Percentiles rank a stretch among this genome's conserved stretches.
Evolutionary conservation across 2,329 filamentous ascomycete genomes (phyloP).

Genomic region (Whalleya microplaca): DNA sequence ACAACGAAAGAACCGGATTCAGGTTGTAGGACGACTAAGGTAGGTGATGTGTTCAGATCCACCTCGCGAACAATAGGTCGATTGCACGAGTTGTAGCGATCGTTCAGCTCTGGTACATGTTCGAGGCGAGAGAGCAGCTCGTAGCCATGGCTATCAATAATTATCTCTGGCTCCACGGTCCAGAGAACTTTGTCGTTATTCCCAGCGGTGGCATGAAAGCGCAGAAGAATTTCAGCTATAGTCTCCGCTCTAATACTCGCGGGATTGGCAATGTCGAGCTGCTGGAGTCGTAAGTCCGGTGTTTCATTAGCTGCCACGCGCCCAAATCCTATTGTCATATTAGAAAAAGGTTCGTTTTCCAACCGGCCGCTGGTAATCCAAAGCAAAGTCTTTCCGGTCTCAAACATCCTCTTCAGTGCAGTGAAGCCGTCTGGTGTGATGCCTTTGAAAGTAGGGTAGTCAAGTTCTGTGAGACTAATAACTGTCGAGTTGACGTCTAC

Average conservation of each 20-base stretch:
- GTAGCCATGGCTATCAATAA: constrained; percentile 7
- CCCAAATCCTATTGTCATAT: constrained; percentile 14
- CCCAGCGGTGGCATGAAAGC: constrained; percentile 7
- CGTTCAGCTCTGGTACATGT: constrained; percentile 14
- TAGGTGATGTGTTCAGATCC: too few relatives aligned
- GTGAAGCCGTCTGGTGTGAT: constrained; percentile 15
- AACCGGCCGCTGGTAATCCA: constrained; percentile 20
- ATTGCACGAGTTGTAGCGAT: constrained; percentile 21
- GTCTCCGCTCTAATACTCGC: background rate
- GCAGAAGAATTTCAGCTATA: constrained; percentile 9
- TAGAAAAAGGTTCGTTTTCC: constrained; percentile 2
- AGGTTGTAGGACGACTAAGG: too few relatives aligned
- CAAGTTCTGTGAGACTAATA: constrained; percentile 31
- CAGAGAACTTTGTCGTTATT: constrained; percentile 4
- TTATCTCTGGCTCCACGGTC: constrained; percentile 22
- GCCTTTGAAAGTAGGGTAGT: constrained; percentile 30
- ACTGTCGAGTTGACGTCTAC: constrained; percentile 1
- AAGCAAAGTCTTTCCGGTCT: constrained; percentile 10
- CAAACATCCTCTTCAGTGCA: constrained; percentile 12
- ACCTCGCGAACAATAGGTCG: background rate
- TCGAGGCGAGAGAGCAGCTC: constrained; percentile 10
- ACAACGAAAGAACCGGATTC: too few relatives aligned
- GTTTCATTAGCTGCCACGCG: constrained; percentile 4
- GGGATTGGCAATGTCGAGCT: background rate
- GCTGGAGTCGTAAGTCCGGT: constrained; percentile 1